phyloP scores from a whole-genome alignment of 176 grass and related monocot genomes.

The Zea luxurians region DNA sequence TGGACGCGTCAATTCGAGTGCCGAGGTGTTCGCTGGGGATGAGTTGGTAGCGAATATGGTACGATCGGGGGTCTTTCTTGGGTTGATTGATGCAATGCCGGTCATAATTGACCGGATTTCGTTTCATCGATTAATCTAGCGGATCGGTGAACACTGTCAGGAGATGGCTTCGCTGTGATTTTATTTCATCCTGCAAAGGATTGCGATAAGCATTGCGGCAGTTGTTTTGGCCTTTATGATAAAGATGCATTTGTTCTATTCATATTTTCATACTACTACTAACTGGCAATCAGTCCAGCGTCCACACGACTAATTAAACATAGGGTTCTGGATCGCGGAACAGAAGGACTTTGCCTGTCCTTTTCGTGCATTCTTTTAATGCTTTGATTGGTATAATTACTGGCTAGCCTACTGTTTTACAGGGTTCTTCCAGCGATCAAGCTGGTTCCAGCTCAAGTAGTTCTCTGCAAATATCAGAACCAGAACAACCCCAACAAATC shows the following conservation, averaged over 20 bases:
- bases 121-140: background rate
- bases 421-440: constrained; percentile 49
- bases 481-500: constrained; percentile 28
- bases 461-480: constrained; percentile 35
- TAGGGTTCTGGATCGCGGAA: background rate
- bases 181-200: background rate
- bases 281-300: background rate
- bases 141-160: background rate
- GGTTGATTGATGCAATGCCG: constrained; percentile 22
- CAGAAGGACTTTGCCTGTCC: background rate
- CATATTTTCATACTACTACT: background rate
- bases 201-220: background rate
- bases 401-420: constrained; percentile 19
- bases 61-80: background rate
- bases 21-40: background rate
- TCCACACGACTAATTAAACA: background rate
- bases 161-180: background rate
- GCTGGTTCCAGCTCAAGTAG: constrained; percentile 40
- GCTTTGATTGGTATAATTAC: background rate
- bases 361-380: background rate
- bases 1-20: background rate
- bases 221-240: background rate
- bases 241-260: constrained; percentile 9
- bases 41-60: background rate
- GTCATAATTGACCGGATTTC: background rate